Conservation (phyloP, 2,329 filamentous ascomycete genomes). For the Fusarium siculi region DNA sequence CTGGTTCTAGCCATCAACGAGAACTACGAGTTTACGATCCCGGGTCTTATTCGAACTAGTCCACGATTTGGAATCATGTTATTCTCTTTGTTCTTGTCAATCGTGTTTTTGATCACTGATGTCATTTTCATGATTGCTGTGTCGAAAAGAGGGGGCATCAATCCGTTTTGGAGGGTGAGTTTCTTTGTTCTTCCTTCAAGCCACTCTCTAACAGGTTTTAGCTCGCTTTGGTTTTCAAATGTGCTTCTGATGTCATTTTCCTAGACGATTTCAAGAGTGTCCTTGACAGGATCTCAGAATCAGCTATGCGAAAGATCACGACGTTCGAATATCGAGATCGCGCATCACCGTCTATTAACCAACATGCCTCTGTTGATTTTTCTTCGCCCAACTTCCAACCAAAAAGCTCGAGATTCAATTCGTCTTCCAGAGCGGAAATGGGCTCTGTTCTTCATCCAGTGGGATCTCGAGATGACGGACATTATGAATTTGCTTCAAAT, state of each 20-base stretch:
- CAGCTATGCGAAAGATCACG: constrained; percentile 26
- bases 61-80: constrained; percentile 29
- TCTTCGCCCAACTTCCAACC: background rate
- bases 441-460: background rate
- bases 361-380: background rate
- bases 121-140: constrained; percentile 29
- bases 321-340: constrained; percentile 16
- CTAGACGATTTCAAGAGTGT: constrained; percentile 29
- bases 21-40: constrained; percentile 28
- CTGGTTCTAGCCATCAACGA: constrained; percentile 24
- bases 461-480: background rate
- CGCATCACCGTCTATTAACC: background rate
- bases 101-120: constrained; percentile 14
- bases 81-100: constrained; percentile 17
- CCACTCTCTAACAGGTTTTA: background rate
- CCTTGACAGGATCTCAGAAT: constrained; percentile 20
- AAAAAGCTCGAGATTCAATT: background rate
- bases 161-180: constrained; percentile 27
- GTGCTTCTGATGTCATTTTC: constrained; percentile 30
- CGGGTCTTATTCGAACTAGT: constrained; percentile 9
- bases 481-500: background rate
- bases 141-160: constrained; percentile 20
- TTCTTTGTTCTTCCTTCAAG: background rate
- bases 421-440: background rate
- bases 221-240: constrained; percentile 28